A percentile compares a stretch with the other conserved stretches of the same genome.
phyloP scores from a whole-genome alignment of 2,329 filamentous ascomycete species.

The Pseudopyricularia javanii region DNA sequence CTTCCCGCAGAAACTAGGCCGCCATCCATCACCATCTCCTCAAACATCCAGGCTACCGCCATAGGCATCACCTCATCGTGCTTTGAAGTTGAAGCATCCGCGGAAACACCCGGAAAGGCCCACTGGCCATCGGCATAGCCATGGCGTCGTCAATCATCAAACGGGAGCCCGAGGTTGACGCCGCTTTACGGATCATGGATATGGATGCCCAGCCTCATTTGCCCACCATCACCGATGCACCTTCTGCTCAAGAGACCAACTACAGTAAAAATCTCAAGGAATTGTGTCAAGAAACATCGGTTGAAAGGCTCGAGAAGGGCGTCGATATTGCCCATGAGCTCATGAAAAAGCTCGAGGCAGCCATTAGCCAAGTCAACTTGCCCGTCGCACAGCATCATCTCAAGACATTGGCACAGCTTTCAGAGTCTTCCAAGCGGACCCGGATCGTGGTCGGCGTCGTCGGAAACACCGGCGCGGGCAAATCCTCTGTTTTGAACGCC shows the following conservation, averaged over 20 bases:
- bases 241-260: background rate
- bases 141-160: background rate
- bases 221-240: background rate
- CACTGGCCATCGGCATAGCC: too few relatives aligned
- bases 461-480: conserved; percentile 50
- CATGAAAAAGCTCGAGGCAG: conserved; percentile 10
- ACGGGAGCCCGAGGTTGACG: background rate
- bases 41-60: too few relatives aligned
- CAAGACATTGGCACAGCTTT: conserved; percentile 8
- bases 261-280: background rate
- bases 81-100: too few relatives aligned
- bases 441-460: conserved; percentile 43
- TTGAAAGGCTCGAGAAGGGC: background rate
- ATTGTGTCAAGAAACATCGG: background rate
- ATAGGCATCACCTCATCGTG: too few relatives aligned
- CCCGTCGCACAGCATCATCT: background rate
- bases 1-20: too few relatives aligned
- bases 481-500: conserved; percentile 51
- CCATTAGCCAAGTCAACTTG: conserved; percentile 10
- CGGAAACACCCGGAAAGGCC: too few relatives aligned
- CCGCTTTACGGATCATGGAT: background rate
- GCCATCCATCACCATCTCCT: too few relatives aligned
- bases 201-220: background rate
- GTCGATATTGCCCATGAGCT: conserved; percentile 7
- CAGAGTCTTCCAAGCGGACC: conserved; percentile 19